Conservation (phyloP, 108 stramenopile genomes). For the Pseudonitzschia pungens region DNA sequence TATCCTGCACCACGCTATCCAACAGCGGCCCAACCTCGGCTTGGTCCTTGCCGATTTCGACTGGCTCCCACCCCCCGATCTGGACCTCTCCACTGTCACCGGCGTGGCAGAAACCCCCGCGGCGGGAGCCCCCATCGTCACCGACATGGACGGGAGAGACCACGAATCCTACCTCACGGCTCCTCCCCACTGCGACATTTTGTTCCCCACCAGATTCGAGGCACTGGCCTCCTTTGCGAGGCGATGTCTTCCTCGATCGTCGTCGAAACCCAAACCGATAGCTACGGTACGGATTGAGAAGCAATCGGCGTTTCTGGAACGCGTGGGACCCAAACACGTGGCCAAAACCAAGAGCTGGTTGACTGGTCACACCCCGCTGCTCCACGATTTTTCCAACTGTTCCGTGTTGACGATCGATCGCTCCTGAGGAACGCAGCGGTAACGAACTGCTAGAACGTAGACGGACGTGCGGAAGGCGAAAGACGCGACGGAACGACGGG, state of each 20-base stretch:
- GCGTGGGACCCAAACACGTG: conserved; percentile 60
- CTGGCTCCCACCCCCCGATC: conserved; percentile 48
- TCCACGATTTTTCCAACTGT: conserved; percentile 82
- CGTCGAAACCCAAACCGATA: neutral
- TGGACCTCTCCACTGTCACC: conserved; percentile 5
- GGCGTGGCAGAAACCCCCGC: conserved; percentile 24
- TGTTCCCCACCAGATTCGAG: conserved; percentile 81
- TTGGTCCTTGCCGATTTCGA: conserved; percentile 82
- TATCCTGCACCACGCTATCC: conserved; percentile 46
- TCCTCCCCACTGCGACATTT: conserved; percentile 68
- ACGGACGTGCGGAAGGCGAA: no score
- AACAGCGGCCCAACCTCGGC: conserved; percentile 55
- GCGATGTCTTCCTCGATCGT: conserved; percentile 20
- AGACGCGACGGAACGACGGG: no score
- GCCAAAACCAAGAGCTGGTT: conserved; percentile 70
- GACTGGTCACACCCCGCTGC: conserved; percentile 76
- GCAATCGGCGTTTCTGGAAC: conserved; percentile 67
- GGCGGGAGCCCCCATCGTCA: conserved; percentile 70
- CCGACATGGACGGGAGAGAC: conserved; percentile 72
- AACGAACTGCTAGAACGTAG: neutral
- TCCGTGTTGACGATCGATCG: conserved; percentile 71
- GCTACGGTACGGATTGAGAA: conserved; percentile 44
- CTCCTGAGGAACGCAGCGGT: no score
- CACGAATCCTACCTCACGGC: conserved; percentile 64
- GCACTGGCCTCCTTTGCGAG: conserved; percentile 44